phyloP scores from a whole-genome alignment of 1,284 basidiomycete genomes.

The Golubevia sp. region DNA sequence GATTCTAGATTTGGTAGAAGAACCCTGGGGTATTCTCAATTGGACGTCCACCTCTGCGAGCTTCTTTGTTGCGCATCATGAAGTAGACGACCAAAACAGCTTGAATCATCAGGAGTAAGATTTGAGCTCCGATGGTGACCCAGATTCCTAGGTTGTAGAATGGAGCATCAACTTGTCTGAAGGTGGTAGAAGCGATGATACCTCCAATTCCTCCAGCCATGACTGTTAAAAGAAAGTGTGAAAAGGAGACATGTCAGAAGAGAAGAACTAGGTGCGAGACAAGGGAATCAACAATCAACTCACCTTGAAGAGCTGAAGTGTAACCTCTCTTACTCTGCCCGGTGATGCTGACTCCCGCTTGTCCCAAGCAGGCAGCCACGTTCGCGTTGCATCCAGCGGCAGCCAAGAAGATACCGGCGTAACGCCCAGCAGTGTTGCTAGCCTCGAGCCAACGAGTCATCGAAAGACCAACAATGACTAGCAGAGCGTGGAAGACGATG shows the following conservation, averaged over 20 bases:
- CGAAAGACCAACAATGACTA: slow-evolving; percentile 60
- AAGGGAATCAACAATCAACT: no score
- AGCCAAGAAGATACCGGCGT: slow-evolving; percentile 63
- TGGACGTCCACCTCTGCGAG: not conserved
- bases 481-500: slow-evolving; percentile 53
- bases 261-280: no score
- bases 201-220: slow-evolving; percentile 64
- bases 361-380: slow-evolving; percentile 54
- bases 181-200: slow-evolving; percentile 62
- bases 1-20: not conserved
- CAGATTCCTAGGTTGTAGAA: not conserved
- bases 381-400: slow-evolving; percentile 58
- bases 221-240: no score
- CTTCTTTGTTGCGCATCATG: not conserved
- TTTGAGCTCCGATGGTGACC: not conserved
- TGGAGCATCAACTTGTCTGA: slow-evolving; percentile 34
- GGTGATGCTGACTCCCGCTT: slow-evolving; percentile 63
- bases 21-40: not conserved
- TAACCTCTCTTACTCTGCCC: slow-evolving; percentile 62
- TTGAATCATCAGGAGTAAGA: not conserved
- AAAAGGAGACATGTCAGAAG: no score
- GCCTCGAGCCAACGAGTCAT: slow-evolving; percentile 54
- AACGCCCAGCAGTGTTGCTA: slow-evolving; percentile 49
- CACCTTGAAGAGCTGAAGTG: slow-evolving; percentile 60
- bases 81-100: not conserved